A percentile compares a stretch with the other conserved stretches of the same genome.
These are phyloP conservation scores for Collybia sp. DNA, from an alignment of 768 basidiomycete genomes.

Conservation along the genomic window DNA sequence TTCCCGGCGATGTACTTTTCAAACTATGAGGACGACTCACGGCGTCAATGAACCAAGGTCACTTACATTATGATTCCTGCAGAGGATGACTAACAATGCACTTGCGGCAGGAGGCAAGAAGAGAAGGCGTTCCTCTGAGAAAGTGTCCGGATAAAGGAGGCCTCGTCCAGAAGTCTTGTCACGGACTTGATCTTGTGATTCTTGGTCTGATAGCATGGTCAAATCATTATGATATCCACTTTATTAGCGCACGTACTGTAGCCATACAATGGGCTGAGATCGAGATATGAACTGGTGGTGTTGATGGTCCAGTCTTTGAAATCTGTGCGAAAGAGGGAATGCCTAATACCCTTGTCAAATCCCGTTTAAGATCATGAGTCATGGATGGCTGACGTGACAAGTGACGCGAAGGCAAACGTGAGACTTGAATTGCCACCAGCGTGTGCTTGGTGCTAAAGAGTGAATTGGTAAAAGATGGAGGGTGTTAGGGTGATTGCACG, in stretches of 20 bases:
- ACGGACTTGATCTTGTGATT: slow-evolving; percentile 33
- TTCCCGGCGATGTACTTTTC: slow-evolving; percentile 48
- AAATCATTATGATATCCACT: background rate
- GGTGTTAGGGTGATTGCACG: background rate
- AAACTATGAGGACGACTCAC: background rate
- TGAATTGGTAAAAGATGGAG: background rate
- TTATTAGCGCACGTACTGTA: slow-evolving; percentile 15
- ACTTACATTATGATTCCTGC: slow-evolving; percentile 55
- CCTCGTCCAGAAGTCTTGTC: slow-evolving; percentile 46
- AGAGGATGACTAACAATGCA: slow-evolving; percentile 51
- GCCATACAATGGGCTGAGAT: slow-evolving; percentile 48
- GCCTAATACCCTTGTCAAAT: slow-evolving; percentile 10
- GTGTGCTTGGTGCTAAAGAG: slow-evolving; percentile 2
- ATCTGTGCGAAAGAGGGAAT: slow-evolving; percentile 45
- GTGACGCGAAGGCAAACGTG: slow-evolving; percentile 48
- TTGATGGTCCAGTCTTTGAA: slow-evolving; percentile 31
- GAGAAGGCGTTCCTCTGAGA: slow-evolving; percentile 46
- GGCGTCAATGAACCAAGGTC: background rate
- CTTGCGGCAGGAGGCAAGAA: slow-evolving; percentile 51
- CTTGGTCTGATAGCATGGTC: slow-evolving; percentile 6
- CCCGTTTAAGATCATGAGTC: background rate
- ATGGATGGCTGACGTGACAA: slow-evolving; percentile 27
- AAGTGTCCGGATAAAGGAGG: slow-evolving; percentile 46
- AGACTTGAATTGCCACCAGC: slow-evolving; percentile 10
- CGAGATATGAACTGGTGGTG: slow-evolving; percentile 44